phyloP scores from a whole-genome alignment of 352 stramenopile genomes.

The Globisporangium orthogonon region DNA sequence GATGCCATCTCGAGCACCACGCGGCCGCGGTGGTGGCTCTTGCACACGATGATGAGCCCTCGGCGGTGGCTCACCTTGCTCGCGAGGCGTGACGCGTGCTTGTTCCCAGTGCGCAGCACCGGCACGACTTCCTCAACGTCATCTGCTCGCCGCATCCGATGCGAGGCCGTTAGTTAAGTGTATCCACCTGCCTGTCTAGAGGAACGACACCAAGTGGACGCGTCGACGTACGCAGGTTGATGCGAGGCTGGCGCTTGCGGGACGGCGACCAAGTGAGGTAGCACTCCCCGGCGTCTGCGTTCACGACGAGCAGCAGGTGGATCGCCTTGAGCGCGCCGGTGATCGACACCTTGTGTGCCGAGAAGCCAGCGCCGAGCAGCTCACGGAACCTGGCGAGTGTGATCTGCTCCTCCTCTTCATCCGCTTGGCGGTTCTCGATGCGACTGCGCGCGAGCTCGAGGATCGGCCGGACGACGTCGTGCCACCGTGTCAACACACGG shows the following conservation, averaged over 20 bases:
- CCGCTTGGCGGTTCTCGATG: constrained; percentile 15
- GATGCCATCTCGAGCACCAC: constrained; percentile 53
- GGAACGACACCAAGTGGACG: neutral
- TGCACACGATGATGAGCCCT: constrained; percentile 59
- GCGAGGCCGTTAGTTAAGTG: neutral
- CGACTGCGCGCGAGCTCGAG: constrained; percentile 31
- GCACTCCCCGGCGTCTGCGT: constrained; percentile 36
- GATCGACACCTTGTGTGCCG: constrained; percentile 68
- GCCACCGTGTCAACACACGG: constrained; percentile 32
- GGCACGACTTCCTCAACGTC: constrained; percentile 54
- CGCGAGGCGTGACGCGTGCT: constrained; percentile 31
- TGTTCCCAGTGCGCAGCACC: constrained; percentile 45
- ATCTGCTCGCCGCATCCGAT: constrained; percentile 21
- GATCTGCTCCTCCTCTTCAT: constrained; percentile 27
- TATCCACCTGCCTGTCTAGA: neutral
- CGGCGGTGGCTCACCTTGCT: constrained; percentile 62
- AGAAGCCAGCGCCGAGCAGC: constrained; percentile 45
- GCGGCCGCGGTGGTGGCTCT: constrained; percentile 53
- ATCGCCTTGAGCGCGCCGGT: constrained; percentile 59
- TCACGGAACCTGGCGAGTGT: constrained; percentile 46
- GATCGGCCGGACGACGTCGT: constrained; percentile 27
- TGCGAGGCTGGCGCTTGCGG: constrained; percentile 52
- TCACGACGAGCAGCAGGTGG: constrained; percentile 43
- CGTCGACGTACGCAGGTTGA: constrained; percentile 43
- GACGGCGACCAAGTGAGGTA: constrained; percentile 74